Percentiles rank a stretch among this genome's conserved stretches.
Evolutionary conservation across 352 stramenopile genomes (phyloP).

Genomic region (Globisporangium okanoganense): DNA sequence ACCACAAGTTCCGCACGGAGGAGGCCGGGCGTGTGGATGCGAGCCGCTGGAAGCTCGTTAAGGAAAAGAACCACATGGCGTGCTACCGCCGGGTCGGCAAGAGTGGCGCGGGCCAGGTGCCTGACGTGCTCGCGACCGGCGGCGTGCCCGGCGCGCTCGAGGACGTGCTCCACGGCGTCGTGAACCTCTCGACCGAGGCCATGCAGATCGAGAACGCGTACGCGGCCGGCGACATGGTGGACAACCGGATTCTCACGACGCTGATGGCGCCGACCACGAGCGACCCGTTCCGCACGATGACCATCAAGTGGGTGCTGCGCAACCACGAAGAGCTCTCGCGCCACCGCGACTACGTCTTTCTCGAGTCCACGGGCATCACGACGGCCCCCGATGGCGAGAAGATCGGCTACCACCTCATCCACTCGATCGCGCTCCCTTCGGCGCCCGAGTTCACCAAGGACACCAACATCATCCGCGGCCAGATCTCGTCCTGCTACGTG

Average conservation of each 20-base stretch:
- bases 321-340: conserved; percentile 56
- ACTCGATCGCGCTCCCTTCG: conserved; percentile 42
- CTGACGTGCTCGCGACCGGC: conserved; percentile 14
- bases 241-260: conserved; percentile 33
- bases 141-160: conserved; percentile 10
- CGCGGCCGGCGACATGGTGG: conserved; percentile 14
- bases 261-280: conserved; percentile 31
- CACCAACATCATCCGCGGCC: conserved; percentile 58
- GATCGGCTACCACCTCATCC: conserved; percentile 55
- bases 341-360: conserved; percentile 68
- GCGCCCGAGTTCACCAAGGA: conserved; percentile 51
- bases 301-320: conserved; percentile 73
- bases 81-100: conserved; percentile 15
- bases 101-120: conserved; percentile 3
- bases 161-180: conserved; percentile 17
- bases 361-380: conserved; percentile 65
- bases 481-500: conserved; percentile 21
- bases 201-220: conserved; percentile 25
- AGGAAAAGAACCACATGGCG: conserved; percentile 17
- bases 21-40: conserved; percentile 2
- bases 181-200: conserved; percentile 17
- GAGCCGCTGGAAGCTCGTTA: conserved; percentile 17
- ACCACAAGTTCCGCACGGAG: conserved; percentile 12
- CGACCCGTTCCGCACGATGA: conserved; percentile 57
- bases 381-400: conserved; percentile 43